Percentiles rank a stretch among this genome's conserved stretches.
Evolutionary conservation across 805 yeast species (phyloP).

Genomic region (Spencermartinsiella europaea): DNA sequence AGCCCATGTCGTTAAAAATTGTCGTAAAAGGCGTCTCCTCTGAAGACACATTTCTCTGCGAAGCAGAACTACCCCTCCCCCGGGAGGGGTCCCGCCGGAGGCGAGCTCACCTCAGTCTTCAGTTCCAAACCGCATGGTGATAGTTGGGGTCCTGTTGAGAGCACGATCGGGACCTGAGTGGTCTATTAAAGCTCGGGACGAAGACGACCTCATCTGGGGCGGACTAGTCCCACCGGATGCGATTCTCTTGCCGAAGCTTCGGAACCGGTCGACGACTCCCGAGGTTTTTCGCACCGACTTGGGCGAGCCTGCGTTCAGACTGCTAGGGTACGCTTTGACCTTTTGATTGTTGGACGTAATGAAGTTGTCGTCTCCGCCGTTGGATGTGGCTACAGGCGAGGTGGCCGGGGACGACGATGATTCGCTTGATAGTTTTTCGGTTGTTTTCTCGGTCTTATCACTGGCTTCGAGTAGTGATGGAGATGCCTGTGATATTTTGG

Average conservation of each 20-base stretch:
- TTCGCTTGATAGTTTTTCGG: background rate
- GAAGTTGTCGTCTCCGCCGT: background rate
- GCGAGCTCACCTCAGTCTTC: too few relatives aligned
- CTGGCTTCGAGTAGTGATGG: background rate
- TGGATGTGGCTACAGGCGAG: background rate
- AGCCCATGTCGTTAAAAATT: too few relatives aligned
- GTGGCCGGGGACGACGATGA: background rate
- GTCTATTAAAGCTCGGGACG: background rate
- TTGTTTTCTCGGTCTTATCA: background rate
- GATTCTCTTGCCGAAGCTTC: conserved; percentile 1
- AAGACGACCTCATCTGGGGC: background rate
- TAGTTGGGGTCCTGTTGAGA: conserved; percentile 6
- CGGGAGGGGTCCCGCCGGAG: too few relatives aligned
- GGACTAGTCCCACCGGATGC: background rate
- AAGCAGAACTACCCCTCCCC: too few relatives aligned
- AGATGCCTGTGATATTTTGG: too few relatives aligned
- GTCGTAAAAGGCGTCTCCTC: too few relatives aligned
- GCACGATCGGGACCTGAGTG: background rate
- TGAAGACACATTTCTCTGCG: too few relatives aligned
- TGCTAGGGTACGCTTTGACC: background rate
- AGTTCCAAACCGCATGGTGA: conserved; percentile 16
- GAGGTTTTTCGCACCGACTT: background rate
- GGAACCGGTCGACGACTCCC: background rate
- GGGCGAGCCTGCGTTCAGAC: background rate
- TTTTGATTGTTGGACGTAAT: background rate